These are phyloP conservation scores for Zopfia rhizophila DNA, from an alignment of 2,329 filamentous ascomycete genomes.

Conservation along the genomic window DNA sequence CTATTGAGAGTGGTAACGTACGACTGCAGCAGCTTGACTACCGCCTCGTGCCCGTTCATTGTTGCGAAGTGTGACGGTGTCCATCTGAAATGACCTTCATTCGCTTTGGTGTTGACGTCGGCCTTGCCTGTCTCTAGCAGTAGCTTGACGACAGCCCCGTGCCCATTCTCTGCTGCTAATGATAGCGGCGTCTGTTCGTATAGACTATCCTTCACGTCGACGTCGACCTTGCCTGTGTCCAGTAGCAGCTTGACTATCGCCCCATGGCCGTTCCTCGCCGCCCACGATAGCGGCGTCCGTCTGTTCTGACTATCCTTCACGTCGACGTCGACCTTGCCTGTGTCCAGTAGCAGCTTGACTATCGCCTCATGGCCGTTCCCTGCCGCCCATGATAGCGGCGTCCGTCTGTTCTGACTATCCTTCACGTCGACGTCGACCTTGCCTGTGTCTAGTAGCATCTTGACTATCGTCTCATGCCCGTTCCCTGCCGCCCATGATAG, in stretches of 20 bases:
- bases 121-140: constrained; percentile 4
- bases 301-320: constrained; percentile 1
- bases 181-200: constrained; percentile 12
- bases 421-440: constrained; percentile 1
- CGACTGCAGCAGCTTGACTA: too few species aligned
- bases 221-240: constrained; percentile 11
- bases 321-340: constrained; percentile 5
- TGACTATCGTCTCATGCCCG: constrained; percentile 11
- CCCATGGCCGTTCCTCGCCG: constrained; percentile 8
- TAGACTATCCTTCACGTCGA: constrained; percentile 2
- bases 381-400: constrained; percentile 4
- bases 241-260: constrained; percentile 8
- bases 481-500: constrained; percentile 7
- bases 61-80: too few species aligned
- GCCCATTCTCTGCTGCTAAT: constrained; percentile 2
- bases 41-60: too few species aligned
- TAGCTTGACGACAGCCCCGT: constrained; percentile 7
- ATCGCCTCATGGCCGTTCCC: neutral
- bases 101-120: neutral
- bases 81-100: too few species aligned
- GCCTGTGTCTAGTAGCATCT: constrained; percentile 11
- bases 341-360: constrained; percentile 9
- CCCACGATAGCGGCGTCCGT: constrained; percentile 3
- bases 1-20: too few species aligned
- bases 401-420: neutral